Percentiles rank a stretch among this genome's conserved stretches.
Evolutionary conservation across 441 rosid genomes (phyloP).

Genomic region (Syzygium malaccense): DNA sequence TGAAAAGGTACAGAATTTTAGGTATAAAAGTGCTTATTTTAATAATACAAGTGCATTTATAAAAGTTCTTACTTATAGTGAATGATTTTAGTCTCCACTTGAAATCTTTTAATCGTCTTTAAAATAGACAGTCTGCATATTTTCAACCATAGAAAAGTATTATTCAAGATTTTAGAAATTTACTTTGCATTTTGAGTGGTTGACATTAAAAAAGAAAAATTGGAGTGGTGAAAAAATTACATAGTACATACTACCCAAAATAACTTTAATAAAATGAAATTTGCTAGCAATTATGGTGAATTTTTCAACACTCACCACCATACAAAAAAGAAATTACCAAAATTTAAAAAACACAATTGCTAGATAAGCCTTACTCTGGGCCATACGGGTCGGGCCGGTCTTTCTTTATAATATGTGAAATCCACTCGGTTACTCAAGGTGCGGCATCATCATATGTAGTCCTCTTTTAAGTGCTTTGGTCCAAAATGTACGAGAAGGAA

Average conservation of each 20-base stretch:
- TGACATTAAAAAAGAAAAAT: neutral
- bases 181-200: neutral
- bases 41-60: neutral
- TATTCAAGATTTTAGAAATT: neutral
- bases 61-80: neutral
- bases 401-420: neutral
- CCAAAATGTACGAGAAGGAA: neutral
- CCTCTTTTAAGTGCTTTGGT: neutral
- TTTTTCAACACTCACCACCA: neutral
- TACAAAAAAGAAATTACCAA: neutral
- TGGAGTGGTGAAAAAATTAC: neutral
- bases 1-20: neutral
- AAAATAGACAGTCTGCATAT: neutral
- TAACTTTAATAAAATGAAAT: neutral
- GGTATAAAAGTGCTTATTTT: neutral
- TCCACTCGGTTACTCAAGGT: neutral
- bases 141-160: neutral
- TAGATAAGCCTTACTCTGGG: neutral
- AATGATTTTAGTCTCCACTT: neutral
- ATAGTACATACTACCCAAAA: neutral
- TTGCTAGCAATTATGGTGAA: neutral
- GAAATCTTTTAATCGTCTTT: neutral
- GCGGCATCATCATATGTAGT: neutral
- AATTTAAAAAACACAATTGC: neutral
- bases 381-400: neutral